Base-by-base conservation (phyloP, 2,329 filamentous ascomycete species). In the Escovopsis sp. region DNA sequence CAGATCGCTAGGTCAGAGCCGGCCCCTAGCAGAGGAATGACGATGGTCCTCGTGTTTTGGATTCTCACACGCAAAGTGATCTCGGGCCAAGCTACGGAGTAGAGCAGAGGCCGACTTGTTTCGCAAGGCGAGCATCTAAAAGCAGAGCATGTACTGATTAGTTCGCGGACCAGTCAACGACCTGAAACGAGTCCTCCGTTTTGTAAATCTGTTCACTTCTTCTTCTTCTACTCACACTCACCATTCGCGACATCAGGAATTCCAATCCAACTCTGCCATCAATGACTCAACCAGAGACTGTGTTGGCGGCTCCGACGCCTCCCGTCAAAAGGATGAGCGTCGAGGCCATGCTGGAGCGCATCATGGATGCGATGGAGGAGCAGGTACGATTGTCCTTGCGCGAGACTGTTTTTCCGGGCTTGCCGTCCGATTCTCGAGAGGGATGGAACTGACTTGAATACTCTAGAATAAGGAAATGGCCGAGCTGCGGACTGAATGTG, bases 401-500 rank as follows among this genome's bases (percentile, higher is more conserved):
- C 28, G 28, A 11, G 28, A 32, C 7, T 11, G 28, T 11, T 9
- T 9, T 1, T 32, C 1, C 28, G 28, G 8, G 28, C 8, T 7
- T 11, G 8, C 28, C 4, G 28, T 9, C 36, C 10, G 4, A 12
- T 32, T 26, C 10, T 33, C 41, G 7, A n/a, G 35, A 12, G 19
- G 6, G 12, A 18, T 37, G 37, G 26, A 39, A 37, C 35, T 38
- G 10, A 30, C 26, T 37, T 19, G 15, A 15, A 5, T 8, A 39
- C 8, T 40, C 8, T 40, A 54, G 52, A 53, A 50, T 33, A 39
- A 48, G 34, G 52, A 54, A 38, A 45, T 54, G 45, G 37, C 43
- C 5, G 51, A 52, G 41, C 41, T 54, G 41, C 52, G 52, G 33
- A 43, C 36, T 7, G 51, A 54, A 43, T 53, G 49, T 45, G 32